Conservation (phyloP, 1,284 basidiomycete genomes). For the Fomitopsis schrenkii region DNA sequence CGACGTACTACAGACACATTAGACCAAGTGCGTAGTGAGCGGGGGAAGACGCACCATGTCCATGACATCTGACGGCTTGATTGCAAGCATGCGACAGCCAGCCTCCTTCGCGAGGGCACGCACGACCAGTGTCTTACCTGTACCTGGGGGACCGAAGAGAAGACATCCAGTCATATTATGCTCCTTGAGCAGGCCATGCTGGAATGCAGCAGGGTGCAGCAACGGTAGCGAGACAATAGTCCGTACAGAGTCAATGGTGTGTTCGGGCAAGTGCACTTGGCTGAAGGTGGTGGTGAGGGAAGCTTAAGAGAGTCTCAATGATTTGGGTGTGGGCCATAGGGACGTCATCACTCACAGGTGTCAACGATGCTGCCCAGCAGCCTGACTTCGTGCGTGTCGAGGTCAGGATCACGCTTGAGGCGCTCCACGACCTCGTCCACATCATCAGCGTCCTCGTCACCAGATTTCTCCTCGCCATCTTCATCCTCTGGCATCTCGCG, state of each 20-base stretch:
- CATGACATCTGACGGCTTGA: conserved; percentile 84
- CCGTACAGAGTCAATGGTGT: conserved; percentile 85
- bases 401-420: conserved; percentile 67
- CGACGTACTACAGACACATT: conserved; percentile 66
- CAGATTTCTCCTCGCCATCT: conserved; percentile 33
- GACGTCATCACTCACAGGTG: conserved; percentile 44
- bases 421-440: conserved; percentile 72
- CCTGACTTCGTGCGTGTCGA: conserved; percentile 75
- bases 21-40: conserved; percentile 2
- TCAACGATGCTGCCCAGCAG: conserved; percentile 84
- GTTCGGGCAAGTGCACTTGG: conserved; percentile 83
- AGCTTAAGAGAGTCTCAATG: conserved; percentile 33
- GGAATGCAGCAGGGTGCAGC: conserved; percentile 87
- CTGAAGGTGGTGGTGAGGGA: conserved; percentile 79
- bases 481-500: conserved; percentile 32
- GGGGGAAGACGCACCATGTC: conserved; percentile 63
- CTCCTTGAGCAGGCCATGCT: conserved; percentile 86
- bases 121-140: conserved; percentile 88
- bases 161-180: conserved; percentile 87
- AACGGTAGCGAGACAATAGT: conserved; percentile 91
- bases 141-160: conserved; percentile 89
- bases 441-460: conserved; percentile 33
- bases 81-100: conserved; percentile 83
- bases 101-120: conserved; percentile 90
- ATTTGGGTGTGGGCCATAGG: conserved; percentile 5